phyloP scores from a whole-genome alignment of 768 basidiomycete genomes.

The Suillus sp. region DNA sequence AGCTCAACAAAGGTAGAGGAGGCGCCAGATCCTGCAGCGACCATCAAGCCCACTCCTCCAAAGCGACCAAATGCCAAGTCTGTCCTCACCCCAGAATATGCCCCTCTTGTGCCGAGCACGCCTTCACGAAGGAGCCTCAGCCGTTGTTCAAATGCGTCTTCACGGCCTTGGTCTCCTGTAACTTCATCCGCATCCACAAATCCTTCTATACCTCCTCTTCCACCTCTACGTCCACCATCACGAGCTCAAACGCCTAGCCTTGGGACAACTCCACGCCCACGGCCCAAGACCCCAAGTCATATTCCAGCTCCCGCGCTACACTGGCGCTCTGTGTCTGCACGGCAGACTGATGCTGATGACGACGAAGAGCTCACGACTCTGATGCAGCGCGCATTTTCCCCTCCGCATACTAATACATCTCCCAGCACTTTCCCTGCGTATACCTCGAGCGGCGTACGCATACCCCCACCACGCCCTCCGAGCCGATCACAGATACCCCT shows the following conservation, averaged over 20 bases:
- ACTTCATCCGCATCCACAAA: constrained; percentile 68
- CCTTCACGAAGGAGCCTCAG: constrained; percentile 67
- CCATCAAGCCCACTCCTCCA: constrained; percentile 50
- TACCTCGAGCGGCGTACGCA: constrained; percentile 43
- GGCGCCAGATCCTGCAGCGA: constrained; percentile 45
- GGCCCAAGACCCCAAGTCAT: constrained; percentile 78
- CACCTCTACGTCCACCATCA: constrained; percentile 46
- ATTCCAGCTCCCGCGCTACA: constrained; percentile 67
- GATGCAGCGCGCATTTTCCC: constrained; percentile 65
- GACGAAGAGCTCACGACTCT: constrained; percentile 45
- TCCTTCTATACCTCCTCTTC: constrained; percentile 39
- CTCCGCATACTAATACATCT: constrained; percentile 52
- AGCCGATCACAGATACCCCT: constrained; percentile 85
- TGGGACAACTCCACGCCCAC: constrained; percentile 57
- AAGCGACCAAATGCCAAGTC: constrained; percentile 53
- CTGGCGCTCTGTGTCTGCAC: constrained; percentile 50
- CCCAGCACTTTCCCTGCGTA: constrained; percentile 38
- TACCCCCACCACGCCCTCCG: constrained; percentile 70
- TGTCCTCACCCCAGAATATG: constrained; percentile 42
- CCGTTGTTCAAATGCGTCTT: constrained; percentile 74
- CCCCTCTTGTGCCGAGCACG: constrained; percentile 51
- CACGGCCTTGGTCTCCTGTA: constrained; percentile 78
- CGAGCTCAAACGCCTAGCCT: constrained; percentile 59
- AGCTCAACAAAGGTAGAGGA: constrained; percentile 76
- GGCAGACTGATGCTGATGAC: constrained; percentile 46